Evolutionary conservation across 768 basidiomycete species (phyloP).

Genomic region (Pleurotus ostreatus): DNA sequence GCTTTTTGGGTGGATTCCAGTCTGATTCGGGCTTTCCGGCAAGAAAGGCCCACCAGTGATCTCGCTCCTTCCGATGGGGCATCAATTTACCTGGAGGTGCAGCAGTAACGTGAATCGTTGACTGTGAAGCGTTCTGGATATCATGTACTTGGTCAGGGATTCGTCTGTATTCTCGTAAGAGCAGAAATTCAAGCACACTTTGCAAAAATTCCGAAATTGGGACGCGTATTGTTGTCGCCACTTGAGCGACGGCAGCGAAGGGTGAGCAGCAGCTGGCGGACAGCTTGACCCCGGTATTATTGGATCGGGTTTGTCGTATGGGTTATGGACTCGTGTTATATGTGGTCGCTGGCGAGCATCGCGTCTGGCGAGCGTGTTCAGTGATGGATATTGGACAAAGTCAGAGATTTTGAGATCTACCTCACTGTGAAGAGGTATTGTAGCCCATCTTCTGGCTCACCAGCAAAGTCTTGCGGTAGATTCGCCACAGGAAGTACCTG

Average conservation of each 20-base stretch:
- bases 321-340: constrained; percentile 62
- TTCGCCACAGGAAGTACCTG: constrained; percentile 82
- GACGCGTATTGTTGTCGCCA: constrained; percentile 60
- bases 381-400: constrained; percentile 1
- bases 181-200: constrained; percentile 30
- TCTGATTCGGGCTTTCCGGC: constrained; percentile 62
- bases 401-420: constrained; percentile 31
- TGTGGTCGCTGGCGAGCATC: constrained; percentile 66
- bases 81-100: constrained; percentile 34
- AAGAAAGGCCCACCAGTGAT: constrained; percentile 78
- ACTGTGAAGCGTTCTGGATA: constrained; percentile 61
- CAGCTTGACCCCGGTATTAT: constrained; percentile 4
- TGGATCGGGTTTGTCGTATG: constrained; percentile 47
- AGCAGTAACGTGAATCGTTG: constrained; percentile 45
- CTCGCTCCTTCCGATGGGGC: constrained; percentile 70
- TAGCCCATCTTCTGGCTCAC: constrained; percentile 65
- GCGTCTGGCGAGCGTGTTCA: constrained; percentile 42
- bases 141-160: background rate
- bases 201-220: constrained; percentile 64
- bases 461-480: constrained; percentile 65
- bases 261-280: constrained; percentile 17
- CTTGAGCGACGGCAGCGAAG: constrained; percentile 55
- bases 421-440: constrained; percentile 81
- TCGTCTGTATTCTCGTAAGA: background rate
- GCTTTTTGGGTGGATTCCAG: constrained; percentile 56